These are phyloP conservation scores for Dioscorea cayenensis DNA, from an alignment of 116 monocot species.

Conservation along the genomic window DNA sequence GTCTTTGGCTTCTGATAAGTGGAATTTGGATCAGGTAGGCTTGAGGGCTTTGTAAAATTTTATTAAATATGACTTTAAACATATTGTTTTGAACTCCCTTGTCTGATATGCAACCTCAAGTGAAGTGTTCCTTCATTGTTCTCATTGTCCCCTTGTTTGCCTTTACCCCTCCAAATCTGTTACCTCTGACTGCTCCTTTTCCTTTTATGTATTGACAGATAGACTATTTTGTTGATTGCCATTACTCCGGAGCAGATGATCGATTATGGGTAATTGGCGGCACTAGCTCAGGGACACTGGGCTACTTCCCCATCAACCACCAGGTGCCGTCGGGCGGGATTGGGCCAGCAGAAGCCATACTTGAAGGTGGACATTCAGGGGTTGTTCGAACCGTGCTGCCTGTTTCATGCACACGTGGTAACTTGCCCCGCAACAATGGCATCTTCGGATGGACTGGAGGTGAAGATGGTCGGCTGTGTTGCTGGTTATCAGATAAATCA, in stretches of 20 bases:
- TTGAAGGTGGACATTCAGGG: constrained; percentile 87
- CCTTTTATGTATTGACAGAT: constrained; percentile 26
- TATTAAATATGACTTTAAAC: background rate
- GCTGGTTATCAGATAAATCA: constrained; percentile 69
- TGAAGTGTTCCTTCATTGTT: too few relatives aligned
- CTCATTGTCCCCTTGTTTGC: background rate
- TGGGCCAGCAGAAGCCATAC: constrained; percentile 65
- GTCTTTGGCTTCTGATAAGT: constrained; percentile 64
- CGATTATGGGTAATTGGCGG: constrained; percentile 82
- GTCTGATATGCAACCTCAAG: background rate
- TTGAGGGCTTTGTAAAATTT: constrained; percentile 1
- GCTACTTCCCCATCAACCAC: constrained; percentile 62
- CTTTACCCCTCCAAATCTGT: background rate
- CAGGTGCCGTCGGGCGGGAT: constrained; percentile 23
- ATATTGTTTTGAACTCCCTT: background rate
- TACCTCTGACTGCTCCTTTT: background rate
- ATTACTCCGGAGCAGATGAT: constrained; percentile 47
- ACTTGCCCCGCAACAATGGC: constrained; percentile 24
- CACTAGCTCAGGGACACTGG: constrained; percentile 67
- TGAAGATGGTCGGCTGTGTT: constrained; percentile 90
- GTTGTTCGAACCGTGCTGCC: constrained; percentile 80
- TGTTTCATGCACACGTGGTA: constrained; percentile 26
- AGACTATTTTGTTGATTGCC: constrained; percentile 95
- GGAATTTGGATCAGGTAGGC: constrained; percentile 82
- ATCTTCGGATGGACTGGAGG: constrained; percentile 92